phyloP scores from a whole-genome alignment of 2,329 filamentous ascomycete genomes.

The Fusarium sp. region DNA sequence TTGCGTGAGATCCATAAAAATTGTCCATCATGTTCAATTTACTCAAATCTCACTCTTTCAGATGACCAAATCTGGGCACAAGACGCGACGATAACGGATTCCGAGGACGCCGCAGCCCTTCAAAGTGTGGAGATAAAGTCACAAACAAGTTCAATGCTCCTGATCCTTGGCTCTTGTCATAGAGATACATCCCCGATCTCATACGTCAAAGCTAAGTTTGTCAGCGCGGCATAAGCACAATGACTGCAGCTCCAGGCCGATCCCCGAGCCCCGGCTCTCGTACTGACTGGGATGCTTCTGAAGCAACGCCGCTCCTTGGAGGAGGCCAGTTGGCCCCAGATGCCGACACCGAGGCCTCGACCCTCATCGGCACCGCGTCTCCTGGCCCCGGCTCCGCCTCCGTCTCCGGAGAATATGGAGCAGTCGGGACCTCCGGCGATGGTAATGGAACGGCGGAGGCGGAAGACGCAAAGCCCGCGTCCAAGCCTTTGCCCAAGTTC shows the following conservation, averaged over 20 bases:
- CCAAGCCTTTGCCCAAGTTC: slow-evolving; percentile 56
- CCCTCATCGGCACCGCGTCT: slow-evolving; percentile 43
- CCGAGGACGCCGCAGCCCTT: neutral
- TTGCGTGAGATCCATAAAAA: slow-evolving; percentile 33
- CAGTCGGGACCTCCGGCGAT: slow-evolving; percentile 13
- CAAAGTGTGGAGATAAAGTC: neutral
- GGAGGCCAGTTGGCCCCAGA: slow-evolving; percentile 35
- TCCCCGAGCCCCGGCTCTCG: slow-evolving; percentile 19
- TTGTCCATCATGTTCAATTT: slow-evolving; percentile 10
- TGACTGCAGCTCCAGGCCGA: slow-evolving; percentile 23
- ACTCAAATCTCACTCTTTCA: slow-evolving; percentile 4
- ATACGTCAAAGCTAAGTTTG: neutral
- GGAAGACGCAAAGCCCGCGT: slow-evolving; percentile 5
- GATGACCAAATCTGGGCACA: neutral
- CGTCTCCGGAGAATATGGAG: slow-evolving; percentile 18
- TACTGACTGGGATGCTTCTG: slow-evolving; percentile 28
- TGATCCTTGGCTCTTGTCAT: slow-evolving; percentile 4
- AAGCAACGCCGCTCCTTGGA: slow-evolving; percentile 43
- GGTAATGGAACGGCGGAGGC: slow-evolving; percentile 9
- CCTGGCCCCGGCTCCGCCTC: slow-evolving; percentile 25
- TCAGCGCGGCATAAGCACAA: slow-evolving; percentile 12
- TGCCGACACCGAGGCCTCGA: slow-evolving; percentile 47
- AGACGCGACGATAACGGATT: neutral
- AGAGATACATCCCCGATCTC: neutral
- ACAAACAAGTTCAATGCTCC: neutral